Evolutionary conservation across 805 yeast species (phyloP).

Genomic region (Wickerhamomyces subpelliculosus): DNA sequence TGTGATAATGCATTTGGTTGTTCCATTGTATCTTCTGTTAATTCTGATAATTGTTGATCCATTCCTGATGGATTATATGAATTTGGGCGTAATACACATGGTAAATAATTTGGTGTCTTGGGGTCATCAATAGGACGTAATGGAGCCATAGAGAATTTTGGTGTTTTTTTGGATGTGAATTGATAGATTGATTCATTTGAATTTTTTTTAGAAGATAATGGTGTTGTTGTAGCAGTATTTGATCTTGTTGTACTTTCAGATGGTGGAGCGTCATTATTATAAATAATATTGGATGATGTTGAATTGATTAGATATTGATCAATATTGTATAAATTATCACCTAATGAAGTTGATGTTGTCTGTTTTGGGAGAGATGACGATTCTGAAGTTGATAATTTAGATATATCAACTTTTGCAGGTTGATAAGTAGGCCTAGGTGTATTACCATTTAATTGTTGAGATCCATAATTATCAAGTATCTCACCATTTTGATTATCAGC

Average conservation of each 20-base stretch:
- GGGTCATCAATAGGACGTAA: conserved; percentile 63
- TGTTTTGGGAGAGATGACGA: background rate
- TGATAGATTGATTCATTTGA: conserved; percentile 15
- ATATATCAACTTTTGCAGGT: conserved; percentile 5
- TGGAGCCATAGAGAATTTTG: conserved; percentile 16
- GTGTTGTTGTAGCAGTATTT: conserved; percentile 2
- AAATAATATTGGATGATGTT: background rate
- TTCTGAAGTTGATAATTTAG: background rate
- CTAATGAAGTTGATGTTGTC: conserved; percentile 2
- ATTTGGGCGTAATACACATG: conserved; percentile 60
- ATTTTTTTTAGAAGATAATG: conserved; percentile 16
- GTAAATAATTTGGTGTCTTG: conserved; percentile 68
- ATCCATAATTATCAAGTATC: too few species aligned
- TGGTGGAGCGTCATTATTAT: conserved; percentile 3
- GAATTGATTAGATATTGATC: conserved; percentile 6
- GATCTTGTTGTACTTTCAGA: background rate
- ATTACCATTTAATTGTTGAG: too few species aligned
- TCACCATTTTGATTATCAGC: too few species aligned
- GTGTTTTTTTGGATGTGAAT: conserved; percentile 9
- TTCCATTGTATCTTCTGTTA: background rate
- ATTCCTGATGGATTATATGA: background rate
- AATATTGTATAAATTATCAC: conserved; percentile 4
- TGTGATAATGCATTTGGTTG: conserved; percentile 23
- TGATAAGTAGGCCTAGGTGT: conserved; percentile 1
- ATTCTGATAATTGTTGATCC: background rate